Conservation (phyloP, 202 grass and related monocot species). For the Saccharum hybrid region DNA sequence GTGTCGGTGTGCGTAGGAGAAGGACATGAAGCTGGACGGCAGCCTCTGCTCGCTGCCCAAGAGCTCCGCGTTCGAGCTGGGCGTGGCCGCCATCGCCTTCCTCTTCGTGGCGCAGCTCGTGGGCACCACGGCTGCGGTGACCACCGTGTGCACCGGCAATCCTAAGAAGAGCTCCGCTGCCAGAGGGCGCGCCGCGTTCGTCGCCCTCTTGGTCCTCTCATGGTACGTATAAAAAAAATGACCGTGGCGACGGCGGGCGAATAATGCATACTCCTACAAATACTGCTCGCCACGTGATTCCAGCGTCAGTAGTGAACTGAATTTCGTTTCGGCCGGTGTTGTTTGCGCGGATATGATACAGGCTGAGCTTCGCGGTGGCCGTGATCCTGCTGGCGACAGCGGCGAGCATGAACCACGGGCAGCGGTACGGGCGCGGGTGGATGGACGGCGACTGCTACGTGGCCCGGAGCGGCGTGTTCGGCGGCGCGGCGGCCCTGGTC, state of each 20-base stretch:
- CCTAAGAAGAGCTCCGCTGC: conserved; percentile 29
- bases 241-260: neutral
- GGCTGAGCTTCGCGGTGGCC: conserved; percentile 72
- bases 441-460: conserved; percentile 94
- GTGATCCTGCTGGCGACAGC: conserved; percentile 58
- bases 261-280: neutral
- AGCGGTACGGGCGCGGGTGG: conserved; percentile 85
- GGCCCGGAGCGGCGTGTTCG: conserved; percentile 67
- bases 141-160: conserved; percentile 27
- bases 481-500: conserved; percentile 51
- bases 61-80: conserved; percentile 74
- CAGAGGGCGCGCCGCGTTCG: conserved; percentile 39
- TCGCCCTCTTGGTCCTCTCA: conserved; percentile 55
- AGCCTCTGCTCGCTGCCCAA: conserved; percentile 84
- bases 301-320: neutral
- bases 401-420: conserved; percentile 87
- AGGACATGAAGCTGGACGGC: conserved; percentile 85
- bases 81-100: conserved; percentile 69
- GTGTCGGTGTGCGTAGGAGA: conserved; percentile 48
- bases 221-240: conserved; percentile 59
- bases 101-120: conserved; percentile 76
- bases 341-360: conserved; percentile 18
- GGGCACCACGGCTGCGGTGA: conserved; percentile 55
- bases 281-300: neutral
- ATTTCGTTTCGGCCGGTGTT: neutral